These are phyloP conservation scores for Eudorina sp. DNA, from an alignment of 139 green algal species.

Conservation along the genomic window DNA sequence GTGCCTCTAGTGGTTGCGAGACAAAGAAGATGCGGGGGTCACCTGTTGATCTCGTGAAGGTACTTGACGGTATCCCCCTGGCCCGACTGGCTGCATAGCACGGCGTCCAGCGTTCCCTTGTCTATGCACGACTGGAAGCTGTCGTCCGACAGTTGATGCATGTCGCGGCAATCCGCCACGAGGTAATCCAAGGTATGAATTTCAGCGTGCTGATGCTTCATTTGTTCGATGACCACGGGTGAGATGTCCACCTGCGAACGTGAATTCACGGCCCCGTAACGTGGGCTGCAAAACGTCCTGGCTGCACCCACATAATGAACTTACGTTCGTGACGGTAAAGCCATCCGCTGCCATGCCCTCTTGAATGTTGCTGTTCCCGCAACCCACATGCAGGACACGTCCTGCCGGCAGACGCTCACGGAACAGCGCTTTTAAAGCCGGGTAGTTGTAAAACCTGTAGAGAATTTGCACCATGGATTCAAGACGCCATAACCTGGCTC, in stretches of 20 bases:
- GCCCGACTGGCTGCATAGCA: slow-evolving; percentile 54
- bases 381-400: slow-evolving; percentile 54
- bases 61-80: slow-evolving; percentile 43
- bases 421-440: background rate
- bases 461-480: no score
- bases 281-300: background rate
- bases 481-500: no score
- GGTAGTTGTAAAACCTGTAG: slow-evolving; percentile 30
- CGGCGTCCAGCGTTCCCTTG: slow-evolving; percentile 55
- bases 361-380: slow-evolving; percentile 54
- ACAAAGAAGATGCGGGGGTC: no score
- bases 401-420: background rate
- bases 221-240: slow-evolving; percentile 54
- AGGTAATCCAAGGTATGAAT: slow-evolving; percentile 16
- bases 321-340: slow-evolving; percentile 36
- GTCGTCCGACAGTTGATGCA: slow-evolving; percentile 8
- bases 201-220: slow-evolving; percentile 11
- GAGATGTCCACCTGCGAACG: slow-evolving; percentile 54
- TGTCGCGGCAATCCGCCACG: slow-evolving; percentile 57
- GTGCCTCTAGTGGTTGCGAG: no score
- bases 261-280: no score
- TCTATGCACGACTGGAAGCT: slow-evolving; percentile 23
- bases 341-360: slow-evolving; percentile 53
- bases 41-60: slow-evolving; percentile 47
- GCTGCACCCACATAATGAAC: background rate